Evolutionary conservation across 306 rosid genomes (phyloP).

Genomic region (Pyrus pyrifolia): DNA sequence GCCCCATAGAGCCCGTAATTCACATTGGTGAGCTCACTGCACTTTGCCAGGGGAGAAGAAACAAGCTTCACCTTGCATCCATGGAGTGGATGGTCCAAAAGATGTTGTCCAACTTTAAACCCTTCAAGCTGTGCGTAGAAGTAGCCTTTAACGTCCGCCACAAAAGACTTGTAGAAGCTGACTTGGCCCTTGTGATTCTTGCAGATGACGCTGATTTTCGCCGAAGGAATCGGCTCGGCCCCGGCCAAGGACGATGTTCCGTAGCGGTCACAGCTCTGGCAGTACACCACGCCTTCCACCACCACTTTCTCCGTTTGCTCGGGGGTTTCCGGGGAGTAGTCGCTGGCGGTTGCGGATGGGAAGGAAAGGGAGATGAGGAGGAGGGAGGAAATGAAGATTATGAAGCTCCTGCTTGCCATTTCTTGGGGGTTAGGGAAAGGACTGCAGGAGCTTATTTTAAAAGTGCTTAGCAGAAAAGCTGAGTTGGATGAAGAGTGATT

Average conservation of each 20-base stretch:
- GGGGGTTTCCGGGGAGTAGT: slow-evolving; percentile 8
- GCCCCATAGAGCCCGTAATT: slow-evolving; percentile 70
- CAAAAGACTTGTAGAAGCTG: slow-evolving; percentile 64
- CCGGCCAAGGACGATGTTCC: slow-evolving; percentile 72
- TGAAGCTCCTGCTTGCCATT: slow-evolving; percentile 43
- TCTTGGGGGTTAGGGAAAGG: slow-evolving; percentile 1
- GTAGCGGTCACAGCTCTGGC: slow-evolving; percentile 66
- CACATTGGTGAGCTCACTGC: slow-evolving; percentile 59
- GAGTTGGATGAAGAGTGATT: background rate
- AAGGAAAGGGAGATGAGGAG: slow-evolving; percentile 33
- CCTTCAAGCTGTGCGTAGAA: slow-evolving; percentile 67
- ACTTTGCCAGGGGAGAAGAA: slow-evolving; percentile 54
- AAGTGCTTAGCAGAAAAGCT: background rate
- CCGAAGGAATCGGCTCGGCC: slow-evolving; percentile 60
- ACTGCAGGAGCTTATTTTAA: slow-evolving; percentile 7
- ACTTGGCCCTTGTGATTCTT: slow-evolving; percentile 53
- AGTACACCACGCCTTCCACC: slow-evolving; percentile 72
- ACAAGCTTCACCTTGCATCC: slow-evolving; percentile 69
- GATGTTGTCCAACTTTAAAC: slow-evolving; percentile 39
- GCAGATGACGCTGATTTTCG: slow-evolving; percentile 81
- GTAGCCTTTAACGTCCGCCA: slow-evolving; percentile 62
- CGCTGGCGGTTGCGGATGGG: slow-evolving; percentile 24
- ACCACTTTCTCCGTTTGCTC: slow-evolving; percentile 32
- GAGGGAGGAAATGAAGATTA: slow-evolving; percentile 29
- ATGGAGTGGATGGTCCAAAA: slow-evolving; percentile 80